phyloP scores from a whole-genome alignment of 2,329 filamentous ascomycete species.

The Neofusicoccum sp. region DNA sequence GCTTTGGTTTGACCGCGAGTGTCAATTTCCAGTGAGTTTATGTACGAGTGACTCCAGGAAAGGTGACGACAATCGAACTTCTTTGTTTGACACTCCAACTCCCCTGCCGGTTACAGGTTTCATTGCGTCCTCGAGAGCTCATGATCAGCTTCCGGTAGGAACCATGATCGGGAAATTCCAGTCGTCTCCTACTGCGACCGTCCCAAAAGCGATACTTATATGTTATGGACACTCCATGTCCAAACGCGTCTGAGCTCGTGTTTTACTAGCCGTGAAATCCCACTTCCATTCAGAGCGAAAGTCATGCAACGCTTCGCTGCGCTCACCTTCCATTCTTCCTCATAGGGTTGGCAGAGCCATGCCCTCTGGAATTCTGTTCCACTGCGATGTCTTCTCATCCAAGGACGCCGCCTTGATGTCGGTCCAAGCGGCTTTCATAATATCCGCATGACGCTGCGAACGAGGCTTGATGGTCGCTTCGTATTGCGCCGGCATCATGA shows the following conservation, averaged over 20 bases:
- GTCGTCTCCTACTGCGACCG: too few relatives aligned
- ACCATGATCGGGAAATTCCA: too few relatives aligned
- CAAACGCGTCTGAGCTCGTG: neutral
- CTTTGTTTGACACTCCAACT: neutral
- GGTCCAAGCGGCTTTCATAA: constrained; percentile 23
- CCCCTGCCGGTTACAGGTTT: too few relatives aligned
- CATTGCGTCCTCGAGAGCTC: too few relatives aligned
- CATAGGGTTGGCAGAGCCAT: constrained; percentile 11
- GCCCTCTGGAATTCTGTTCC: constrained; percentile 25
- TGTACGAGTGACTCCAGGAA: neutral
- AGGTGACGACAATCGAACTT: neutral
- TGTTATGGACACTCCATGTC: neutral
- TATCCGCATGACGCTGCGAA: constrained; percentile 12
- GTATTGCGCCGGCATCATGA: constrained; percentile 25
- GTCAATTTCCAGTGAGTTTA: neutral
- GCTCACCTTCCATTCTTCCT: neutral
- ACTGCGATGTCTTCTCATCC: constrained; percentile 23
- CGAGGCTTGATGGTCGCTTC: constrained; percentile 23
- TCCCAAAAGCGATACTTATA: too few relatives aligned
- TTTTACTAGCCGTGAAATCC: too few relatives aligned
- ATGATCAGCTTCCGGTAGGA: too few relatives aligned
- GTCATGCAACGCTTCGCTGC: too few relatives aligned
- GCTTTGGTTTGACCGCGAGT: neutral
- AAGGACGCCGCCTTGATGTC: constrained; percentile 17
- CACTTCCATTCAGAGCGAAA: too few relatives aligned